Base-by-base conservation (phyloP, 148 eudicot genomes). In the Drosera capensis region DNA sequence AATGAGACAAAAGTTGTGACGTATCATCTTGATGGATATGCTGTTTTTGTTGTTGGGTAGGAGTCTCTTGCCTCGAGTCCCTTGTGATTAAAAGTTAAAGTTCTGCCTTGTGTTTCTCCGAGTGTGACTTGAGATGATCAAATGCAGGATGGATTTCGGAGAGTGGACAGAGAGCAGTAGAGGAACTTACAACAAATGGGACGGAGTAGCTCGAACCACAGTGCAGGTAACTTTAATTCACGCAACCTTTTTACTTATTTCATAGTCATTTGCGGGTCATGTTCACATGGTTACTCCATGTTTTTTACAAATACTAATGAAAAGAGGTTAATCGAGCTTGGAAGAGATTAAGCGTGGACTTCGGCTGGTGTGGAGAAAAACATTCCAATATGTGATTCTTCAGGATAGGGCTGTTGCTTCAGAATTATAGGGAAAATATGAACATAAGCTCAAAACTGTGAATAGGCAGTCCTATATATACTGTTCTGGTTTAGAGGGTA, bases 131-230 rank as follows among this genome's bases (percentile, higher is more conserved):
- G 40, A 18, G n/a, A n/a, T n/a, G 11, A 38, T 29, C 25, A 6
- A 19, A 42, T 57, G 39, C 74, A 90, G 99, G 41, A 84, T 90
- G 95, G 99, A 85, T 54, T 90, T 34, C 25, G 99, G 99, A 46
- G 95, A 71, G 66, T 90, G 99, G 99, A 68, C 95, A 0, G 75
- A 85, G 28, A 62, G 51, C 48, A 90, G 99, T 59, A 65, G 95
- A 71, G 99, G 99, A 25, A 80, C 95, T 17, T 90, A 90, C 55
- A 90, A 90, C 64, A 90, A 85, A 73, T 90, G 99, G 99, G 99
- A 90, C 54, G 99, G 95, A 37, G 60, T 85, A 55, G 95, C 99
- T 43, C 93, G 99, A 13, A 46, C 80, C 31, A 75, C 99, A 52
- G 79, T 80, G 14, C 99, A 90, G 88, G 99, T 78, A 63, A n/a